Evolutionary conservation across 2,329 filamentous ascomycete genomes (phyloP).

Genomic region (Exophiala sideris): DNA sequence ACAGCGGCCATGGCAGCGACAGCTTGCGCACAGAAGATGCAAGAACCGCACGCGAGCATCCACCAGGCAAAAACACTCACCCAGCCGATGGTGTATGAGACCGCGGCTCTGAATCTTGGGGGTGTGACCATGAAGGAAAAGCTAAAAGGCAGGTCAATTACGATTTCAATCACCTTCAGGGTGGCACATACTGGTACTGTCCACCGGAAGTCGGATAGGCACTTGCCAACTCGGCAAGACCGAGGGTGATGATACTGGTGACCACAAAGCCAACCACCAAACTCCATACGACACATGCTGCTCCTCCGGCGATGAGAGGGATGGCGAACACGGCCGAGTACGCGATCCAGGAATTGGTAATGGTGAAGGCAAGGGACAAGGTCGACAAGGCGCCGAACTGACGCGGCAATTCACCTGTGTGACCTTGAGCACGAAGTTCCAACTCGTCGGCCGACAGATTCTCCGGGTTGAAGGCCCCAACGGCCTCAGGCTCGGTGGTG

Average conservation of each 20-base stretch:
- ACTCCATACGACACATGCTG: conserved; percentile 29
- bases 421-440: conserved; percentile 19
- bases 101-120: conserved; percentile 8
- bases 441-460: conserved; percentile 8
- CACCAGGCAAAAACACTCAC: conserved; percentile 30
- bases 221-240: conserved; percentile 30
- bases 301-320: conserved; percentile 29
- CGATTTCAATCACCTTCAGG: neutral
- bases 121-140: conserved; percentile 31
- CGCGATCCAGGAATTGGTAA: conserved; percentile 36
- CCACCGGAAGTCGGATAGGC: conserved; percentile 30
- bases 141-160: neutral
- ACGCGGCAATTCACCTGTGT: conserved; percentile 22
- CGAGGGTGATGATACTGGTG: conserved; percentile 27
- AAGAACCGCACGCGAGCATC: conserved; percentile 21
- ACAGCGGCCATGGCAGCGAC: conserved; percentile 17
- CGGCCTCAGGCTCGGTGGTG: conserved; percentile 2
- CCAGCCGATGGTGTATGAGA: conserved; percentile 30
- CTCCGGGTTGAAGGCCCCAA: conserved; percentile 1
- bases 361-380: conserved; percentile 31
- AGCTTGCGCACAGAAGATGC: conserved; percentile 22
- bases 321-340: conserved; percentile 29
- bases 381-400: conserved; percentile 28
- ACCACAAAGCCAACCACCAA: conserved; percentile 27
- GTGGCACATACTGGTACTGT: conserved; percentile 29